These are phyloP conservation scores for Colletotrichum acutatum DNA, from an alignment of 2,329 filamentous ascomycete species.

Conservation along the genomic window DNA sequence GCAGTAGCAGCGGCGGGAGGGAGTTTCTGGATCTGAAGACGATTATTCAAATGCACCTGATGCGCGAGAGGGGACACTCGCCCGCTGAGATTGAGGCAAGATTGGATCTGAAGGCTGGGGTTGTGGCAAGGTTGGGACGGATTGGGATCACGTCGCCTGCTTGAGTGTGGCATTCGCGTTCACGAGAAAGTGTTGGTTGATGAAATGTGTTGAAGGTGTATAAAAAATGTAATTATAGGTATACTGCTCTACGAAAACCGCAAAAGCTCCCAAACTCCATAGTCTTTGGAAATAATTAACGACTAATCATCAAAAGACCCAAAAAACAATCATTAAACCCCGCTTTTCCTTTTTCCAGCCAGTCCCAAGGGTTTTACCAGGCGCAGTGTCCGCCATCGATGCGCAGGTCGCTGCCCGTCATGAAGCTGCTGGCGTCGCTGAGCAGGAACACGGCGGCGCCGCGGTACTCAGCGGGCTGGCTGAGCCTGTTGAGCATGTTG, in stretches of 20 bases:
- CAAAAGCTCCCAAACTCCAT: constrained; percentile 9
- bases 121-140: constrained; percentile 57
- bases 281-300: constrained; percentile 22
- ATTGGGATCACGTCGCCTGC: constrained; percentile 42
- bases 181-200: neutral
- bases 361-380: constrained; percentile 54
- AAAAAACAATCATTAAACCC: neutral
- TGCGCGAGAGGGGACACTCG: constrained; percentile 53
- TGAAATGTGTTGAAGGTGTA: neutral
- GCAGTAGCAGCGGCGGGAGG: constrained; percentile 46
- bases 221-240: constrained; percentile 25
- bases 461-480: constrained; percentile 75
- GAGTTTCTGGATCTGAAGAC: constrained; percentile 61
- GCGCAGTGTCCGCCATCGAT: constrained; percentile 78
- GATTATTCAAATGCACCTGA: constrained; percentile 56
- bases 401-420: constrained; percentile 67
- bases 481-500: constrained; percentile 84
- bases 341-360: constrained; percentile 1
- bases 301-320: constrained; percentile 7
- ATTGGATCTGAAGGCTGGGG: constrained; percentile 56
- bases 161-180: neutral
- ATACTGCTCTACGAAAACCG: constrained; percentile 7
- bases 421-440: constrained; percentile 53
- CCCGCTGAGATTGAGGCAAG: constrained; percentile 56
- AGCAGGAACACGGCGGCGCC: constrained; percentile 67